Conservation (phyloP, 352 stramenopile genomes). For the Globisporangium sylvaticum region DNA sequence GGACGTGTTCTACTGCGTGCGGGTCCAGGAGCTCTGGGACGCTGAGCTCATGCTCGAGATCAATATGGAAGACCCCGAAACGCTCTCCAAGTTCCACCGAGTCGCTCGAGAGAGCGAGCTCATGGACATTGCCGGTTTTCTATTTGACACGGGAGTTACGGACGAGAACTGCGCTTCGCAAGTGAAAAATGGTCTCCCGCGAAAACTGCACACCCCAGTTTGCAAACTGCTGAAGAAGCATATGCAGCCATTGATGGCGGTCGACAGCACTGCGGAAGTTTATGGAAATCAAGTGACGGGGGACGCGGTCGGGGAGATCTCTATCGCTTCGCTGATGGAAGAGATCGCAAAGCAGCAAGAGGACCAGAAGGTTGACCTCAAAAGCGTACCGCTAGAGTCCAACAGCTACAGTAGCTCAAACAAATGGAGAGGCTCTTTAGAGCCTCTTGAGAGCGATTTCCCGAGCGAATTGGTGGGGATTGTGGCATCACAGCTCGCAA, state of each 20-base stretch:
- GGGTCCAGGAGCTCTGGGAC: slow-evolving; percentile 60
- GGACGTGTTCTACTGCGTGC: slow-evolving; percentile 51
- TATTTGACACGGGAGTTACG: slow-evolving; percentile 22
- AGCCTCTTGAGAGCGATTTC: slow-evolving; percentile 1
- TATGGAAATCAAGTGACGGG: neutral
- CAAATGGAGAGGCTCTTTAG: neutral
- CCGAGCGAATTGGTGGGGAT: neutral
- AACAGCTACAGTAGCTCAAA: neutral
- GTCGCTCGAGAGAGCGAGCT: slow-evolving; percentile 35
- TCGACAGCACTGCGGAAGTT: neutral
- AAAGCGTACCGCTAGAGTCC: neutral
- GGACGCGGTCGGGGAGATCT: neutral
- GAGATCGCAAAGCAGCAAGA: neutral
- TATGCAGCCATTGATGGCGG: neutral
- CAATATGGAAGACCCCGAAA: slow-evolving; percentile 52
- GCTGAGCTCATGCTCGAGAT: slow-evolving; percentile 56
- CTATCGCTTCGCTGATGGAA: slow-evolving; percentile 1
- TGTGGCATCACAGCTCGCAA: neutral
- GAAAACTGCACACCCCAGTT: slow-evolving; percentile 21
- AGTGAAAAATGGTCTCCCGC: slow-evolving; percentile 29
- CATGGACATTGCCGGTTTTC: slow-evolving; percentile 23
- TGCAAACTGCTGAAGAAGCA: slow-evolving; percentile 30
- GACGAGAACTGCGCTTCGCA: slow-evolving; percentile 15
- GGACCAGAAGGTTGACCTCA: neutral
- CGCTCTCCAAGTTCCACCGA: slow-evolving; percentile 25